These are phyloP conservation scores for Rutstroemia sp. DNA, from an alignment of 2,329 filamentous ascomycete species.

Conservation along the genomic window DNA sequence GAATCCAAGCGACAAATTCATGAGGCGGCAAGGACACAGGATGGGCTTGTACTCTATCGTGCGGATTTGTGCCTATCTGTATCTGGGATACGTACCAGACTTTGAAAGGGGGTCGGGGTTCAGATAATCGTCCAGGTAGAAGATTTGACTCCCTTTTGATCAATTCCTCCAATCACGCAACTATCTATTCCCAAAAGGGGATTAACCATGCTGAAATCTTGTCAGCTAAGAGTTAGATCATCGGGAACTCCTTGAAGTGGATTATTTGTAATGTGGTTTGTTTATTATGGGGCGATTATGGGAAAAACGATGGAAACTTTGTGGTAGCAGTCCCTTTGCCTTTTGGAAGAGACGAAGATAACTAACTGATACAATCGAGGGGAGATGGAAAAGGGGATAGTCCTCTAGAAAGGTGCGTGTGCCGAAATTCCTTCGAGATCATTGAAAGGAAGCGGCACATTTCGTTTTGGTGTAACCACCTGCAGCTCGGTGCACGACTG, in stretches of 20 bases:
- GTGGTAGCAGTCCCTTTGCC: not conserved
- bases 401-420: not conserved
- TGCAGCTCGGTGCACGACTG: too few species aligned
- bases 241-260: not conserved
- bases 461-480: not conserved
- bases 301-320: not conserved
- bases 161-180: not conserved
- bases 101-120: conserved; percentile 1
- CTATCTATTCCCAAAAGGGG: not conserved
- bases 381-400: too few species aligned
- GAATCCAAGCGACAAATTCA: not conserved
- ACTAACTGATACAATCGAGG: too few species aligned
- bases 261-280: not conserved
- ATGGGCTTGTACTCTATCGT: not conserved
- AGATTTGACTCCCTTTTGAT: conserved; percentile 2
- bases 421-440: not conserved
- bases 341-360: not conserved
- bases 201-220: not conserved
- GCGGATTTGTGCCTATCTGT: not conserved
- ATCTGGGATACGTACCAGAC: not conserved
- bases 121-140: not conserved
- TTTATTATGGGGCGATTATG: not conserved
- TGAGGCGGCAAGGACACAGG: not conserved
- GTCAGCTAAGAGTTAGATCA: not conserved
- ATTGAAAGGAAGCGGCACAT: not conserved